Base-by-base conservation (phyloP, 768 basidiomycete genomes). In the Russula dissimulans region DNA sequence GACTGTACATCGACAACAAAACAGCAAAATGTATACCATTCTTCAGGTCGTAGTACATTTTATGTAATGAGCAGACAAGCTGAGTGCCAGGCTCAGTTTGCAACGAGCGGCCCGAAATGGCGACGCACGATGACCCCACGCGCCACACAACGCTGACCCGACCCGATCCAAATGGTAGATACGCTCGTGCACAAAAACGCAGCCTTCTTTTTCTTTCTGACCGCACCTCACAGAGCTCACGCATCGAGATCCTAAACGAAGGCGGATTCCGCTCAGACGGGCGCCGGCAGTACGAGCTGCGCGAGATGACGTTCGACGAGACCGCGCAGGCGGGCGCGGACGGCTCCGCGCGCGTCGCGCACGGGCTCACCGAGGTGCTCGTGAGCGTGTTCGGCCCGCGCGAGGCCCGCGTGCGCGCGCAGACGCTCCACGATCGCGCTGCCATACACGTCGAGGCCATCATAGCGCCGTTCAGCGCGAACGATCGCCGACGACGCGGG, bases 251-350 rank as follows among this genome's bases (percentile, higher is more conserved):
- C 29, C 79, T 92, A 61, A 91, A 91, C 70, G 85, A 88, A 50
- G 90, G 86, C 43, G 88, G 87, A 47, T 90, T 89, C 68, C 89
- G 95, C 62, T 92, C 92, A 31, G 95, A 98, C 72, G 91, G 91
- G 47, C 81, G 95, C 48, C 79, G 87, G n/a, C 94, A 95, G 60
- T 91, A 86, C 73, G 95, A 97, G 70, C 78, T 98, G 36, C 85
- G 95, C 53, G 83, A 86, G 61, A 80, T 95, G 61, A 75, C 78
- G 50, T 89, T 97, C 72, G 82, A 88, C 69, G 82, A 97, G 50
- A 78, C 85, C 4, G 80, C 85, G 45, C 83, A 85, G 67, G 84
- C 85, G 49, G 76, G 79, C 43, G 89, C 94, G 42, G 94, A 98
- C 66, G 95, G 95, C 38, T 87, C 87, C 26, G 89, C 91, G 1